Percentiles rank a stretch among this genome's conserved stretches.
Evolutionary conservation across 2,329 filamentous ascomycete species (phyloP).

Genomic region (Fusarium subtropicale): DNA sequence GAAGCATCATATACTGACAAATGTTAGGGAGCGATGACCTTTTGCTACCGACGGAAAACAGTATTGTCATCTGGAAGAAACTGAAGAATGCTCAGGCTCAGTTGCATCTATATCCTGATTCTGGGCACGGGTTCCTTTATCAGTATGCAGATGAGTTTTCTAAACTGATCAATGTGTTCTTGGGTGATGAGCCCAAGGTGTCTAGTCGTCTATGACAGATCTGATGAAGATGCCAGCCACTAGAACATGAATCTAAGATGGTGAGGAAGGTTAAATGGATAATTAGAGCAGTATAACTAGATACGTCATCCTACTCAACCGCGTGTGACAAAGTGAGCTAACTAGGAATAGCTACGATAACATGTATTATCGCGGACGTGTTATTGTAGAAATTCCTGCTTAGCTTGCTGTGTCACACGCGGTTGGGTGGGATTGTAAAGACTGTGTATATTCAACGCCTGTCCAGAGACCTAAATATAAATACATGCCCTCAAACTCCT

Average conservation of each 20-base stretch:
- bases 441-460: constrained; percentile 7
- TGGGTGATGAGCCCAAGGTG: constrained; percentile 33
- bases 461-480: not conserved
- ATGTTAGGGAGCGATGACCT: constrained; percentile 50
- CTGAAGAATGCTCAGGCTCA: constrained; percentile 48
- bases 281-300: no score
- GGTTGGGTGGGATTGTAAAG: not conserved
- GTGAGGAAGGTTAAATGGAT: no score
- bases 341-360: no score
- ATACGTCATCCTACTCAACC: no score
- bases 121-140: constrained; percentile 53
- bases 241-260: not conserved
- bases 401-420: no score
- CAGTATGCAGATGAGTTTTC: constrained; percentile 52
- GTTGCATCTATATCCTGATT: constrained; percentile 52
- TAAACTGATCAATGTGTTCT: constrained; percentile 50
- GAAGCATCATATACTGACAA: not conserved
- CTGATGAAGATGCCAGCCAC: not conserved
- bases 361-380: no score
- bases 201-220: constrained; percentile 34
- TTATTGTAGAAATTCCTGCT: no score
- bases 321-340: no score
- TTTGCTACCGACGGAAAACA: constrained; percentile 53
- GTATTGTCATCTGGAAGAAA: constrained; percentile 53
- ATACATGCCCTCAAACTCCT: constrained; percentile 7